Evolutionary conservation across 352 stramenopile genomes (phyloP).

Genomic region (Phytophthora pluvialis): DNA sequence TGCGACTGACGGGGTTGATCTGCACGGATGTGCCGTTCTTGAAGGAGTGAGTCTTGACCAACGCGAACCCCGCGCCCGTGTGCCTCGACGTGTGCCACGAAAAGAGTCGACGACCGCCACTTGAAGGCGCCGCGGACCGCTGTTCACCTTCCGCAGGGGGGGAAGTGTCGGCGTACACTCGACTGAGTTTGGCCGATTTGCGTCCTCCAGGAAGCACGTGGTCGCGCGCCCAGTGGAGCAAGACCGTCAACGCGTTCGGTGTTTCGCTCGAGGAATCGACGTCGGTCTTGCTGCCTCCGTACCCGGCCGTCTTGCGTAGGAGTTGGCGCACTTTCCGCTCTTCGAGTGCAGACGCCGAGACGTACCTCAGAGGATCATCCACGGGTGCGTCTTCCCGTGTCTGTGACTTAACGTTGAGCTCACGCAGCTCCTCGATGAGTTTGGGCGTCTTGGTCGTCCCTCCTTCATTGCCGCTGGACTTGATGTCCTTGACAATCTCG

Average conservation of each 20-base stretch:
- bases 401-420: constrained; percentile 21
- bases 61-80: constrained; percentile 18
- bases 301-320: constrained; percentile 37
- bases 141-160: neutral
- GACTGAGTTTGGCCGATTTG: constrained; percentile 14
- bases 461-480: constrained; percentile 32
- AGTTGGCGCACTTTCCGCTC: constrained; percentile 51
- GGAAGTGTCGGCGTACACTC: constrained; percentile 24
- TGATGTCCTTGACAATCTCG: constrained; percentile 77
- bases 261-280: neutral
- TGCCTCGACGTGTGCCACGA: constrained; percentile 16
- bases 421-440: constrained; percentile 43
- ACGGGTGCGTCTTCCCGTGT: neutral
- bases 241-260: neutral
- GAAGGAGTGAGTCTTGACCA: constrained; percentile 47
- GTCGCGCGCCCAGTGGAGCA: constrained; percentile 13
- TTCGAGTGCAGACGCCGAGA: constrained; percentile 40
- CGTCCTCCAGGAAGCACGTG: constrained; percentile 22
- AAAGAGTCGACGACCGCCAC: constrained; percentile 15
- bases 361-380: constrained; percentile 19
- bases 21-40: constrained; percentile 61
- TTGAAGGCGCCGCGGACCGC: neutral
- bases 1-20: constrained; percentile 57
- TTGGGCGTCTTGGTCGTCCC: constrained; percentile 32
- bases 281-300: constrained; percentile 2